Percentiles rank a stretch among this genome's conserved stretches.
phyloP scores from a whole-genome alignment of 257 asterid species.

The Ocimum tenuiflorum region DNA sequence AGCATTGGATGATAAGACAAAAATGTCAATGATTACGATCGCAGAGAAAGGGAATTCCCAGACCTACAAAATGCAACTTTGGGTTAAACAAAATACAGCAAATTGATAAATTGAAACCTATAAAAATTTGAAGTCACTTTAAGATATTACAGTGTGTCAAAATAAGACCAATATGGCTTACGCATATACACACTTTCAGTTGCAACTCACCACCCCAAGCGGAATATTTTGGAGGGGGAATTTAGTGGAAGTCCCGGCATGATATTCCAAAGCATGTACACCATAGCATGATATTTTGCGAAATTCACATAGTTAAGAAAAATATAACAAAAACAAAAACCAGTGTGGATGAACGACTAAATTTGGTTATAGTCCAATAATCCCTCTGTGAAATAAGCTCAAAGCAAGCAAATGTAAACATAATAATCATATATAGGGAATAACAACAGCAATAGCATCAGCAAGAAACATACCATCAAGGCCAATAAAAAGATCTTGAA shows the following conservation, averaged over 20 bases:
- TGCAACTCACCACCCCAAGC: background rate
- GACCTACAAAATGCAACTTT: conserved; percentile 40
- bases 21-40: conserved; percentile 58
- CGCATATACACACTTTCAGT: background rate
- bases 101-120: background rate
- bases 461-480: conserved; percentile 52
- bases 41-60: conserved; percentile 79
- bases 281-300: background rate
- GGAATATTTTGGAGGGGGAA: background rate
- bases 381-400: no score
- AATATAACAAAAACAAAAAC: background rate
- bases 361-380: background rate
- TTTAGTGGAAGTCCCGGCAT: background rate
- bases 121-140: background rate
- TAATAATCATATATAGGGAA: background rate
- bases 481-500: conserved; percentile 73
- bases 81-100: conserved; percentile 2
- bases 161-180: background rate
- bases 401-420: background rate
- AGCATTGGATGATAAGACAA: conserved; percentile 70
- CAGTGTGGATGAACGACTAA: background rate
- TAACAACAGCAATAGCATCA: background rate
- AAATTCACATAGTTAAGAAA: background rate
- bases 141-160: background rate
- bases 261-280: background rate